Evolutionary conservation across 306 rosid species (phyloP), one percentile per base, ranked within the genome.

Genomic region (Vigna mungo): DNA sequence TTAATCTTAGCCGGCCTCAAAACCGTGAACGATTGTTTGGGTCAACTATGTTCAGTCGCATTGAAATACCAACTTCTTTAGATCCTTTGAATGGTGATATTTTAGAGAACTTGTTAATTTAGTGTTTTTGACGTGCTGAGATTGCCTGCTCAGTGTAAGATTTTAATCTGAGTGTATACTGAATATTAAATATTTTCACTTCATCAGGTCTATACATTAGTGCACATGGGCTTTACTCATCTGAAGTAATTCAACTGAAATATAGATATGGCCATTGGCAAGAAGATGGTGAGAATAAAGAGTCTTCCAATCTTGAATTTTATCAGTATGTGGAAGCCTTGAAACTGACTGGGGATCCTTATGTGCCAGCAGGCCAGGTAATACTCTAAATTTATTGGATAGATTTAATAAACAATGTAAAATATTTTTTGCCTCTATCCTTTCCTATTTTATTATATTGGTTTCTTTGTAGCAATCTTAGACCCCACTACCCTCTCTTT

Each of bases 381-480:
- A 43, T 66, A 41, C 52, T 18, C 17, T 41, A 66, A 66, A 43
- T 21, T 64, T 41, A 12, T 41, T 66, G 43, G 53, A 66, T 18
- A 41, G 9, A 4, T 64, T 17, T 37, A 37, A 39, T 39, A 64
- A n/a, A 37, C 4, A 10, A 17, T 17, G 47, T n/a, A 9, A 17
- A 10, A 36, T 11, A 64, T 9, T 4, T 39, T 64, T 39, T 39
- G 32, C 5, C 11, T 39, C 25, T 34, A 34, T 63, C 48, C 69
- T 36, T 62, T 34, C 34, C 23, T 32, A 60, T 60, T 62, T 62
- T 62, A 25, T 32, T n/a, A 27, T 60, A 27, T 60, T 62, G 68
- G 46, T 62, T 62, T 32, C 21, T 61, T 61, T 15, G 3, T 32
- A 61, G 23, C 46, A 61, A 79, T 81, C 90, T 21, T 85, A 84